These are phyloP conservation scores for Diutina siamensis DNA, from an alignment of 1,139 yeast species.

Conservation along the genomic window DNA sequence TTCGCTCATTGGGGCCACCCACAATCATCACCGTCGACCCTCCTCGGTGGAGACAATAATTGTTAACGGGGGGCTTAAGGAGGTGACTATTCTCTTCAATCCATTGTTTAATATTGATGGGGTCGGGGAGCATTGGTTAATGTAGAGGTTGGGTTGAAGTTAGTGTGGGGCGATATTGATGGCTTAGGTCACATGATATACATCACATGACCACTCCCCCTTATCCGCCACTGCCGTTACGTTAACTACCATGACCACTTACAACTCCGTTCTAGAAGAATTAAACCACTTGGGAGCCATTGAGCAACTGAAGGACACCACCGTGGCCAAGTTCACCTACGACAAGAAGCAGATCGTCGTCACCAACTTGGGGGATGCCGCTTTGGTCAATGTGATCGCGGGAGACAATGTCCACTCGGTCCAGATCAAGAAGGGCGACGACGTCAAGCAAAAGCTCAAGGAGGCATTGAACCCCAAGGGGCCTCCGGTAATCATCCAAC, in stretches of 20 bases:
- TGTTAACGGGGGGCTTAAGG: slow-evolving; percentile 72
- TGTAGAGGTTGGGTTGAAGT: too few relatives aligned
- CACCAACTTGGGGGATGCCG: slow-evolving; percentile 10
- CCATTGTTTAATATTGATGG: slow-evolving; percentile 76
- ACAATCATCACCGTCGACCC: slow-evolving; percentile 92
- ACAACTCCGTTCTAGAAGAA: too few relatives aligned
- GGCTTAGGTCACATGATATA: too few relatives aligned
- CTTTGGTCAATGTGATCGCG: slow-evolving; percentile 13
- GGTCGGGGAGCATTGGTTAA: slow-evolving; percentile 44
- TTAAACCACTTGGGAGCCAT: not conserved
- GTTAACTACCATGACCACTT: too few relatives aligned
- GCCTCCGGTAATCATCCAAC: not conserved
- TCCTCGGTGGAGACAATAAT: slow-evolving; percentile 79
- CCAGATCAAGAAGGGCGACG: slow-evolving; percentile 12
- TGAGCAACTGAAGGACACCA: not conserved
- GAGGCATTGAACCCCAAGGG: not conserved
- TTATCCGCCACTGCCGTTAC: too few relatives aligned
- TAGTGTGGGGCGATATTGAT: too few relatives aligned
- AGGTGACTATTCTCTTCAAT: slow-evolving; percentile 62
- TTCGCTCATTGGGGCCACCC: slow-evolving; percentile 91
- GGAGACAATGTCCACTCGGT: slow-evolving; percentile 13
- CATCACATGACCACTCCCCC: too few relatives aligned
- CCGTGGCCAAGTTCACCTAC: not conserved
- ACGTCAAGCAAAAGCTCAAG: not conserved
- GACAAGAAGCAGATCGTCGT: slow-evolving; percentile 8